A percentile compares a stretch with the other conserved stretches of the same genome.
Conservation (phyloP, 176 grass and related monocot genomes). For the Triticum dicoccoides region DNA sequence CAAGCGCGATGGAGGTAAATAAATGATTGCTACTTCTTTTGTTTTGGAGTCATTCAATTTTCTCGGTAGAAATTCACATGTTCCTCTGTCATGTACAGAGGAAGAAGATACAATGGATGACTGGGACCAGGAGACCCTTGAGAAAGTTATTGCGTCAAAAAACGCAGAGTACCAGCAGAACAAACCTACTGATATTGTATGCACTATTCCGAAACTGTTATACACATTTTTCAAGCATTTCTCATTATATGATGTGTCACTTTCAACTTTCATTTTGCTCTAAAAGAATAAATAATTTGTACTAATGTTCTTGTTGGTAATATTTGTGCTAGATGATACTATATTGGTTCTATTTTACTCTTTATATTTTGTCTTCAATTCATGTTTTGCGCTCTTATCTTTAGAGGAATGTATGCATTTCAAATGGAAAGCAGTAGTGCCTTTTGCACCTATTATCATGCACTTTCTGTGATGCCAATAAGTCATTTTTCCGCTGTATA, state of each 20-base stretch:
- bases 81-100: constrained; percentile 35
- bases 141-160: constrained; percentile 90
- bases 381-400: background rate
- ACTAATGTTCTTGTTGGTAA: background rate
- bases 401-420: background rate
- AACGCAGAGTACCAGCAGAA: constrained; percentile 92
- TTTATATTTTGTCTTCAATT: background rate
- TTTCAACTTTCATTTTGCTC: background rate
- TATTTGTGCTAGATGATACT: background rate
- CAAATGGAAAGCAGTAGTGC: background rate
- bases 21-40: background rate
- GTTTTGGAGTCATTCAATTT: background rate
- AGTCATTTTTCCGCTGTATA: background rate
- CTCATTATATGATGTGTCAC: background rate
- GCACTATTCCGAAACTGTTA: constrained; percentile 9
- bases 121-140: constrained; percentile 96
- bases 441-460: background rate
- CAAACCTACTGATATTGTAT: constrained; percentile 99
- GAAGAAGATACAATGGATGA: constrained; percentile 79
- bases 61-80: background rate
- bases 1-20: constrained; percentile 73
- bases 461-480: background rate
- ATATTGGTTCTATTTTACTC: background rate
- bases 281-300: background rate
- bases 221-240: background rate